Evolutionary conservation across 768 basidiomycete species (phyloP), one percentile per base, ranked within the genome.

Genomic region (Russula compacta): DNA sequence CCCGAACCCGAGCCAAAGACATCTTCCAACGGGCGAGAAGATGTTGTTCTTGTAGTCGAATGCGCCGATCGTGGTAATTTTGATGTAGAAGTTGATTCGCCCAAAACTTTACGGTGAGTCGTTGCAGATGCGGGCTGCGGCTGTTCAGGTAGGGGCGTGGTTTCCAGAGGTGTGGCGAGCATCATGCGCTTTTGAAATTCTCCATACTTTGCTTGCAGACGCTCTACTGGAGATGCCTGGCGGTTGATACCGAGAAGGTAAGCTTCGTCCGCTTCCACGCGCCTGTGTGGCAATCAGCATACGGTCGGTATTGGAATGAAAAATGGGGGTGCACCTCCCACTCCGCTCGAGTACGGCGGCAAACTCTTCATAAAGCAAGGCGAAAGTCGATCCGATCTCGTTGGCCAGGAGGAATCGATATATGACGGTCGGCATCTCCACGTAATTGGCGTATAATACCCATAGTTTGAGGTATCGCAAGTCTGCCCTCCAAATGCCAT

Each of bases 101-200:
- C 76, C 35, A 84, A 73, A 38, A 79, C 80, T 29, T 76, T 69
- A 40, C 78, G 79, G 1, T 64, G 70, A 64, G 66, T 73, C 65
- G 63, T 72, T 60, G 75, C 49, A 32, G 73, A 66, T 21, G 74
- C 61, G 4, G 78, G 66, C 38, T 21, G 55, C 7, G 71, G 58
- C 36, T 79, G 68, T 55, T 77, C 72, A 7, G 69, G 60, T 11
- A 54, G 71, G 14, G 69, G 59, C 10, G 59, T 66, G 36, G 73
- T 67, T 48, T 57, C 46, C 19, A 64, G 29, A 29, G 67, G 61
- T 1, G 74, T 69, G 32, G 74, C 74, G 24, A 79, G 77, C 85
- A 91, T 87, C 89, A 91, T 94, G 56, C 91, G 87, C 76, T 81
- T 94, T 71, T 94, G 91, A 73, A 98, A 98, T 46, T 95, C 92